These are phyloP conservation scores for Physcomitrellopsis africana DNA, from an alignment of 225 moss, liverwort and hornwort genomes.

Conservation along the genomic window DNA sequence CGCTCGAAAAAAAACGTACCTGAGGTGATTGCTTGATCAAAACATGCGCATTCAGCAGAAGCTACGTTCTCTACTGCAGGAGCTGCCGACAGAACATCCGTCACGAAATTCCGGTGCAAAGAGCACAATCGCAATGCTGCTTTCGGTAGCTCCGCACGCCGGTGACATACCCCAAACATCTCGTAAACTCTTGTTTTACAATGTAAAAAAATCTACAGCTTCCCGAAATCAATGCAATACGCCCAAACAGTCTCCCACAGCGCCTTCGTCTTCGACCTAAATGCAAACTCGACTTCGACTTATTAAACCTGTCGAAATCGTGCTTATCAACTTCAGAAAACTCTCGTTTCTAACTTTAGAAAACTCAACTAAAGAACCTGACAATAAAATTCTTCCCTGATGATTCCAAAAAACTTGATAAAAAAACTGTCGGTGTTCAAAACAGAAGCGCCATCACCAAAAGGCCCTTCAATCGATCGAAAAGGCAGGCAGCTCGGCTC, in stretches of 20 bases:
- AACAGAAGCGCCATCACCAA: conserved; percentile 13
- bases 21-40: conserved; percentile 29
- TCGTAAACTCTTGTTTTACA: conserved; percentile 10
- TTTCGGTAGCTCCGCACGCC: conserved; percentile 36
- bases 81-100: conserved; percentile 1
- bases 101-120: conserved; percentile 25
- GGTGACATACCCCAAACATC: conserved; percentile 42
- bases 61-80: conserved; percentile 22
- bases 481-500: conserved; percentile 8
- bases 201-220: background rate
- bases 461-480: background rate
- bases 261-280: background rate
- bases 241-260: background rate
- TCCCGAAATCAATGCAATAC: background rate
- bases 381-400: background rate
- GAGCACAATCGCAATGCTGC: conserved; percentile 43
- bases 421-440: conserved; percentile 5
- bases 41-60: conserved; percentile 4
- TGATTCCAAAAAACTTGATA: background rate
- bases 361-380: background rate
- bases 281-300: background rate
- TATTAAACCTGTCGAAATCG: background rate
- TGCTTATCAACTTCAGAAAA: background rate
- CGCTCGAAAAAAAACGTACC: conserved; percentile 24
- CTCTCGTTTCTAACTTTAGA: background rate